Evolutionary conservation across 805 yeast species (phyloP), one percentile per base, ranked within the genome.

Genomic region (Ogataea degrootiae): DNA sequence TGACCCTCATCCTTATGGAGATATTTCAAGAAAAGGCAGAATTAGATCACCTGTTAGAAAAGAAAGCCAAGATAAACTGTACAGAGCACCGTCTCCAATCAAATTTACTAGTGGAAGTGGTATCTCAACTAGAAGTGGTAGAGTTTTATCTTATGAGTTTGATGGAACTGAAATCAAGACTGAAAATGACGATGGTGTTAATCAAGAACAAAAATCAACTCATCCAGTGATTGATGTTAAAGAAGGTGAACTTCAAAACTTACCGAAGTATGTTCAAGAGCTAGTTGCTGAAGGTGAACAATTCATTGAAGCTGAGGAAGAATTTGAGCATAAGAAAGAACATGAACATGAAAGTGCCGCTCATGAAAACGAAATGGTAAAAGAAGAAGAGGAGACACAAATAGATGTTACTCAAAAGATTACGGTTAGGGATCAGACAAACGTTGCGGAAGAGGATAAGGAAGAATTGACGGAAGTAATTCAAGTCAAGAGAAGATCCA

Each of bases 111-210:
- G 11, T 16, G 51, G 62, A 47, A 59, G 62, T 38, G 60, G 62
- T 5, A 59, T 59, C 9, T 50, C 61, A 6, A 59, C 63, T 1
- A 53, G 63, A 45, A 59, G 63, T 42, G 63, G 62, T 9, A 53
- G 66, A 15, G 63, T 62, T 11, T 45, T 63, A 37, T 62, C 67
- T 3, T 62, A 62, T 43, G 66, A 61, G 22, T 46, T 60, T 1
- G 67, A 59, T 15, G 57, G 56, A 16, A 51, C 50, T 36, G 49
- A 48, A 6, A 3, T 8, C 7, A 31, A 35, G 21, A 8, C 12
- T 5, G 35, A 12, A 12, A 5, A 21, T 7, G 34, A 21, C 11
- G 26, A 33, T 14, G 19, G 15, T 1, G n/a, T 29, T 2, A 26
- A 33, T n/a, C 9, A 31, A 21, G 39, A 19, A 19, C 37, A 12